Evolutionary conservation across 371 early-diverging fungal species (phyloP), one percentile per base, ranked within the genome.

Genomic region (Paraphysoderma sedebokerense): DNA sequence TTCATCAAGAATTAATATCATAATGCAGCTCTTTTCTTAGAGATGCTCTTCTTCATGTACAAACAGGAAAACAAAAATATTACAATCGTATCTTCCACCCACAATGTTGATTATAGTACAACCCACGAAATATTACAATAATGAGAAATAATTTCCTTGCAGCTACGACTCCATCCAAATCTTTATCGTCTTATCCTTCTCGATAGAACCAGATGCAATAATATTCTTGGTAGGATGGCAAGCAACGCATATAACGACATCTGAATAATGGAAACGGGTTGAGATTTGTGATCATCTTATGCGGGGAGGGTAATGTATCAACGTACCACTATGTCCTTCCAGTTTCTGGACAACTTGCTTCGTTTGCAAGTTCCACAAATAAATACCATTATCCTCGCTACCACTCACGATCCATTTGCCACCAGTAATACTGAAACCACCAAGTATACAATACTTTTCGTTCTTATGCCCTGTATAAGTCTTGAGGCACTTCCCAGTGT

Each of bases 391-490:
- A 65, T 97, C 93, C 62, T 97, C 96, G 50, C 84, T 82, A 5
- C 96, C 98, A 44, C 83, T 81, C 23, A 97, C 93, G 45, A 97
- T 89, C 87, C 89, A 92, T 63, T 89, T 87, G 44, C 86, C 90
- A 48, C 82, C 81, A 15, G 92, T 93, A 31, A 91, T 85, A 40
- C 84, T 86, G 54, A 93, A 97, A 38, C 79, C 76, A 27, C 83
- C 81, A 64, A 92, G 90, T 46, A 85, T 76, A 62, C 97, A 97
- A 53, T 86, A 95, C 49, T 82, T 79, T 39, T 76, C 67, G 64
- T 97, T 95, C 37, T 67, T 61, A 57, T 97, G 96, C 8, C 96
- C 98, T 27, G 65, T 70, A 55, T 92, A 95, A 0, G 87, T 82
- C 63, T 95, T 93, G 27, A 93, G 65, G 46, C 92, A 92, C 60